These are phyloP conservation scores for Coemansia sp. DNA, from an alignment of 192 early-diverging fungal genomes.

Conservation along the genomic window DNA sequence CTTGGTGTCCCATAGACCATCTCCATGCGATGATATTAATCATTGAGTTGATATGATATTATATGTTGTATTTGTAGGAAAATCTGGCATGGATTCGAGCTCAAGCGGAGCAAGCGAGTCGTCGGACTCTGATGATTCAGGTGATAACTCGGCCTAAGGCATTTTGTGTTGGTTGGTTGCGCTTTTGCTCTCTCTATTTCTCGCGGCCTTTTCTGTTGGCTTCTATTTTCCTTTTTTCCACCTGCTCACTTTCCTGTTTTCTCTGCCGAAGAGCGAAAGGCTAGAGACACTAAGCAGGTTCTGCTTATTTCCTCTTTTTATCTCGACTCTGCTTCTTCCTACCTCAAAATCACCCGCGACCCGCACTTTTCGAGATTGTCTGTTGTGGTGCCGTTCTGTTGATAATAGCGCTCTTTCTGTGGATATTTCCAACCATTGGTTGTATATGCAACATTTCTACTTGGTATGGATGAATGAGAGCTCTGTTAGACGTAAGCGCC, in stretches of 20 bases:
- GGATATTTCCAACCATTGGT: neutral
- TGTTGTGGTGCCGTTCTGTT: neutral
- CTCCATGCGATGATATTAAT: neutral
- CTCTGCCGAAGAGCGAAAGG: neutral
- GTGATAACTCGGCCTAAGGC: conserved; percentile 72
- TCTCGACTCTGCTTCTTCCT: neutral
- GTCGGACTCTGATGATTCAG: conserved; percentile 83
- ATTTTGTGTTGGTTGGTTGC: conserved; percentile 21
- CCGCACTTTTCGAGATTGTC: neutral
- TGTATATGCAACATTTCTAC: neutral
- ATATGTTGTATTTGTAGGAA: conserved; percentile 19
- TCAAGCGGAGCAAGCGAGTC: conserved; percentile 54
- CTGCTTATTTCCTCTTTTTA: neutral
- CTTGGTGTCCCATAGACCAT: neutral
- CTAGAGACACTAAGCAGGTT: neutral
- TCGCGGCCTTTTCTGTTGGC: conserved; percentile 20
- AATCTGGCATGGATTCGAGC: conserved; percentile 40
- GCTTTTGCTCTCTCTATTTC: conserved; percentile 37
- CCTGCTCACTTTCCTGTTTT: neutral
- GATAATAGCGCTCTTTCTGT: neutral
- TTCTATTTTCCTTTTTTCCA: conserved; percentile 5
- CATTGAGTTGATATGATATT: neutral
- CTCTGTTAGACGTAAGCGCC: too few species aligned
- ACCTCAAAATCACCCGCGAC: conserved; percentile 1
- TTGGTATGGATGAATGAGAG: neutral